Conservation (phyloP, 805 yeast genomes). For the Metschnikowia gruessii region DNA sequence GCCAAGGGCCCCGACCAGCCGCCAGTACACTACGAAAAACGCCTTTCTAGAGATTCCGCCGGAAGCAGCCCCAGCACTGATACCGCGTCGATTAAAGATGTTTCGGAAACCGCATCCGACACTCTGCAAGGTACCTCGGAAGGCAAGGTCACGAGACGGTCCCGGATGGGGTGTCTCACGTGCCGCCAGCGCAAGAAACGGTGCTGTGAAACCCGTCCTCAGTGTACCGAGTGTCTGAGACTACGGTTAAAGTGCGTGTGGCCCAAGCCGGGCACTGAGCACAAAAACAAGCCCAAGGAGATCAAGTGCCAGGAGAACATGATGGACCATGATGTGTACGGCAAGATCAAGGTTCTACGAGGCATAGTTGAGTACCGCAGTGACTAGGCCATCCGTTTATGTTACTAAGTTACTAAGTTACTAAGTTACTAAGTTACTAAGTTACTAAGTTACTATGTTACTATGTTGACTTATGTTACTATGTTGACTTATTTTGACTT, state of each 20-base stretch:
- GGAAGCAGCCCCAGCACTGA: conserved; percentile 10
- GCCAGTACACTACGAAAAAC: not conserved
- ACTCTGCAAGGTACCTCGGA: conserved; percentile 1
- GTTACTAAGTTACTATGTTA: no score
- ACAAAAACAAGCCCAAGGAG: conserved; percentile 54
- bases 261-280: conserved; percentile 71
- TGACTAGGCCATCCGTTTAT: no score
- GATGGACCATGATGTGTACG: conserved; percentile 53
- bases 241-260: conserved; percentile 64
- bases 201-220: conserved; percentile 70
- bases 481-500: no score
- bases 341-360: conserved; percentile 57
- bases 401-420: no score
- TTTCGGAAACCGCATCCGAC: not conserved
- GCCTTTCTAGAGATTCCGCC: conserved; percentile 5
- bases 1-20: not conserved
- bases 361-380: conserved; percentile 55
- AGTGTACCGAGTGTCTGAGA: conserved; percentile 65
- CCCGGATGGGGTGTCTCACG: conserved; percentile 73
- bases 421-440: no score
- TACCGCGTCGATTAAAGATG: conserved; percentile 1
- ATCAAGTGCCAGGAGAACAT: conserved; percentile 48
- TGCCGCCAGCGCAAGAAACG: conserved; percentile 76
- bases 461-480: no score
- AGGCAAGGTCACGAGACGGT: conserved; percentile 40